Percentiles rank a stretch among this genome's conserved stretches.
Conservation (phyloP, 2,329 filamentous ascomycete genomes). For the Talaromyces verruculosus region DNA sequence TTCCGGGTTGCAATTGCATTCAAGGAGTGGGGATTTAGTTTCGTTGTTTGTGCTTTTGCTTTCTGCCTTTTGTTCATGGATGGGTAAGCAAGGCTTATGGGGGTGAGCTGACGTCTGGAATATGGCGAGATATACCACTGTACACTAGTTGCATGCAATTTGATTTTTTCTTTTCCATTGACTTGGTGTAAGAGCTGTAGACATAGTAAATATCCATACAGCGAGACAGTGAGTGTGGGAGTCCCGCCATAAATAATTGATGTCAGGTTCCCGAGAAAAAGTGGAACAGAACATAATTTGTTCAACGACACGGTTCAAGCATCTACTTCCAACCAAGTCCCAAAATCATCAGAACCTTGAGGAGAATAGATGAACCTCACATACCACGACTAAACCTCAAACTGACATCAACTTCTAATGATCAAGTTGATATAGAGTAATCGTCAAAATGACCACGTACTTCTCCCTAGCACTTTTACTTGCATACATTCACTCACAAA, state of each 20-base stretch:
- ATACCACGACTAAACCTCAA: background rate
- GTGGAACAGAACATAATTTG: slow-evolving; percentile 2
- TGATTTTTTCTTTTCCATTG: background rate
- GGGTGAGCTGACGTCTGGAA: slow-evolving; percentile 15
- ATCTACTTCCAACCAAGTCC: background rate
- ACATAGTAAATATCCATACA: background rate
- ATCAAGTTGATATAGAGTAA: too few species aligned
- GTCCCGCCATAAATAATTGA: background rate
- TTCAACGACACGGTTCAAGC: background rate
- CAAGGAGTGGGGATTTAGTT: slow-evolving; percentile 10
- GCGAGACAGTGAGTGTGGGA: too few species aligned
- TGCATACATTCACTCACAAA: slow-evolving; percentile 2
- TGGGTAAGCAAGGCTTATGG: slow-evolving; percentile 1
- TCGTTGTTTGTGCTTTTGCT: background rate
- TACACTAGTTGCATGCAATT: slow-evolving; percentile 21
- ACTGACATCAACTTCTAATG: too few species aligned
- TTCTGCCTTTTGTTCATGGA: background rate
- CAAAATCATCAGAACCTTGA: background rate
- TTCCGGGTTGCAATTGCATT: slow-evolving; percentile 14
- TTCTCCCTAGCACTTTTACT: too few species aligned
- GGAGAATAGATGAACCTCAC: background rate
- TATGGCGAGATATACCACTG: slow-evolving; percentile 22
- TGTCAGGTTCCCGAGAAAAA: background rate
- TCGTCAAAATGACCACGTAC: background rate
- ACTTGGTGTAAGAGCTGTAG: background rate